A percentile compares a stretch with the other conserved stretches of the same genome.
These are phyloP conservation scores for Fusarium fracticaudum DNA, from an alignment of 2,329 filamentous ascomycete genomes.

Conservation along the genomic window DNA sequence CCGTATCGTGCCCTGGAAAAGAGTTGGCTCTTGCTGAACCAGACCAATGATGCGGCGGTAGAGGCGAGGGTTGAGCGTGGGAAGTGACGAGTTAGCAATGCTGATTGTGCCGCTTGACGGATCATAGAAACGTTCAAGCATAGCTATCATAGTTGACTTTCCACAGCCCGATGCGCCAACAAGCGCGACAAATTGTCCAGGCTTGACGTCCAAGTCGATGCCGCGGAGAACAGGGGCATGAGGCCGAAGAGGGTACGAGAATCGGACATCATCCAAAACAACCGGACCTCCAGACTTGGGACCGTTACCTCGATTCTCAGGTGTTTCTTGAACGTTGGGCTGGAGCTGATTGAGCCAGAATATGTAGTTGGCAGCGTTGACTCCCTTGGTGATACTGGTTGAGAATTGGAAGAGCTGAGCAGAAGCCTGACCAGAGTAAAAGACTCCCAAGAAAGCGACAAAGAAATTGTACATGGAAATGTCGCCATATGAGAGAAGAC, in stretches of 20 bases:
- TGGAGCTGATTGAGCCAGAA: conserved; percentile 58
- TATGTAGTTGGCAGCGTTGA: conserved; percentile 60
- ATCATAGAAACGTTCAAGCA: conserved; percentile 59
- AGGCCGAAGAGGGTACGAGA: conserved; percentile 67
- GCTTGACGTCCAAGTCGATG: conserved; percentile 49
- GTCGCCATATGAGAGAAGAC: conserved; percentile 52
- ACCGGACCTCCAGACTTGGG: conserved; percentile 51
- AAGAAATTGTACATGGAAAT: conserved; percentile 63
- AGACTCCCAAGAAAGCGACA: conserved; percentile 61
- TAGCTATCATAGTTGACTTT: conserved; percentile 69
- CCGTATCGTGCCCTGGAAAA: conserved; percentile 84
- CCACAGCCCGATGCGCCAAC: conserved; percentile 65
- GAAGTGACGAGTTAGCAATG: conserved; percentile 56
- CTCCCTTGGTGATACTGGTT: conserved; percentile 62
- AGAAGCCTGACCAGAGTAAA: conserved; percentile 56
- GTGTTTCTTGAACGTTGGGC: conserved; percentile 53
- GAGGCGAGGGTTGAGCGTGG: conserved; percentile 56
- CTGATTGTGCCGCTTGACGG: conserved; percentile 56
- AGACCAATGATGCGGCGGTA: conserved; percentile 64
- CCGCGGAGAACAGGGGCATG: conserved; percentile 54
- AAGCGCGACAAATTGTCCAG: conserved; percentile 62
- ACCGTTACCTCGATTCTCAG: conserved; percentile 49
- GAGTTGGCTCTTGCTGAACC: conserved; percentile 67
- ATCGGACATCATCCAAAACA: conserved; percentile 65
- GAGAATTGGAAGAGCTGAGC: conserved; percentile 57